Base-by-base conservation (phyloP, 1,284 basidiomycete species). In the Singerocomus inundabilis region DNA sequence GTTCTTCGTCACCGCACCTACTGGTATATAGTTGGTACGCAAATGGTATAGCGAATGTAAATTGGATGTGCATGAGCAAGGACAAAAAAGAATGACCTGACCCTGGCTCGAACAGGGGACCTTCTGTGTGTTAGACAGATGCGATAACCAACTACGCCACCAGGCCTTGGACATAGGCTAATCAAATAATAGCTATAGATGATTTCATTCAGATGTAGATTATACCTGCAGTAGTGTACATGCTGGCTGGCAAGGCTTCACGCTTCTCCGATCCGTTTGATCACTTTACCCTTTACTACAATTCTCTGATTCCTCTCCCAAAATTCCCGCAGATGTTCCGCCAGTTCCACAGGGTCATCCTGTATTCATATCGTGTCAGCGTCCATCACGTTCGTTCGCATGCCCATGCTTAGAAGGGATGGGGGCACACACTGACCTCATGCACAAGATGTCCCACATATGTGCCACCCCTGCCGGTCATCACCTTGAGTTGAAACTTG, bases 401-500 rank as follows among this genome's bases (percentile, higher is more conserved):
- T 10, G n/a, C 3, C 15, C 5, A 13, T 11, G 12, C 12, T 15
- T 28, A 36, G 24, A 16, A 3, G 28, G n/a, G 42, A 4, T 4
- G 21, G 21, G 21, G 21, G 21, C 21, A 3, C 15, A 25, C 24
- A 48, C 78, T 47, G 52, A 91, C 93, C 79, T 98, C 95, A 48
- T 98, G 96, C 37, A 99, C 69, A 72, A 96, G 90, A 65, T 99
- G 96, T 0, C 96, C 96, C 0, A 93, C 92, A 13, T 34, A 18
- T 4, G 49, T 9, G 11, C 59, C 54, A 18, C 84, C 50, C 24
- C 52, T 45, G 1, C 72, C 84, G 4, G 82, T 80, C 55, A 97
- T 81, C 25, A 98, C 93, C 21, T 83, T 85, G 60, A 98, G 79
- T 70, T 98, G 96, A 72, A 98, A 98, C 68, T 98, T 98, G 50